Conservation (phyloP, 495 filamentous ascomycete genomes). For the Podospora pseudocomata region DNA sequence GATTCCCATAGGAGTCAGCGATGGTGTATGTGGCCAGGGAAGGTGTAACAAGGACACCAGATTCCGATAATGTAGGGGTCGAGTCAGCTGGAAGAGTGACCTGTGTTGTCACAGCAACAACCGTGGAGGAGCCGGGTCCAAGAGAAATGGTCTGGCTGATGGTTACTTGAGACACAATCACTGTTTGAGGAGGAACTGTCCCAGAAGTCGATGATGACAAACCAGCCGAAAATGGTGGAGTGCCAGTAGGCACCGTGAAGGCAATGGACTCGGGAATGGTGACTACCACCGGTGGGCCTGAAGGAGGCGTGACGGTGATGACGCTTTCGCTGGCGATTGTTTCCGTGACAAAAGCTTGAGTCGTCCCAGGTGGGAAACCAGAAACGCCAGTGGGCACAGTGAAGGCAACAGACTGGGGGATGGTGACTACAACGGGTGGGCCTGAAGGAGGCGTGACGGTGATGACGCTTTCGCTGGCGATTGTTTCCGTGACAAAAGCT, state of each 20-base stretch:
- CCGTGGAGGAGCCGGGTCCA: slow-evolving; percentile 20
- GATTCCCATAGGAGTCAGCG: slow-evolving; percentile 18
- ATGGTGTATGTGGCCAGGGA: slow-evolving; percentile 22
- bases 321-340: background rate
- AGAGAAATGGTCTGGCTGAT: slow-evolving; percentile 26
- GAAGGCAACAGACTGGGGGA: background rate
- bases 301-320: background rate
- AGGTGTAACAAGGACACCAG: slow-evolving; percentile 16
- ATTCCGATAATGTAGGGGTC: background rate
- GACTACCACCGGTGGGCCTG: background rate
- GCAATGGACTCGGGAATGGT: background rate
- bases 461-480: background rate
- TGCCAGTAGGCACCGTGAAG: background rate
- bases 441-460: background rate
- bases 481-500: background rate
- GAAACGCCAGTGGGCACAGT: background rate
- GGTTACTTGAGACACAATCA: slow-evolving; percentile 24
- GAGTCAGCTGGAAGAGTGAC: slow-evolving; percentile 16
- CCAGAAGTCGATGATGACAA: background rate
- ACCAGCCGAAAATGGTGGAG: background rate
- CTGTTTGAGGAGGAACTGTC: background rate
- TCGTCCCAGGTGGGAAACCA: background rate
- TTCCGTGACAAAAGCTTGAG: background rate
- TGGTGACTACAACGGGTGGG: background rate
- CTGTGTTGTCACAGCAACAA: slow-evolving; percentile 21